Percentiles rank a stretch among this genome's conserved stretches.
Evolutionary conservation across 352 stramenopile species (phyloP).

Genomic region (Globisporangium nodosum): DNA sequence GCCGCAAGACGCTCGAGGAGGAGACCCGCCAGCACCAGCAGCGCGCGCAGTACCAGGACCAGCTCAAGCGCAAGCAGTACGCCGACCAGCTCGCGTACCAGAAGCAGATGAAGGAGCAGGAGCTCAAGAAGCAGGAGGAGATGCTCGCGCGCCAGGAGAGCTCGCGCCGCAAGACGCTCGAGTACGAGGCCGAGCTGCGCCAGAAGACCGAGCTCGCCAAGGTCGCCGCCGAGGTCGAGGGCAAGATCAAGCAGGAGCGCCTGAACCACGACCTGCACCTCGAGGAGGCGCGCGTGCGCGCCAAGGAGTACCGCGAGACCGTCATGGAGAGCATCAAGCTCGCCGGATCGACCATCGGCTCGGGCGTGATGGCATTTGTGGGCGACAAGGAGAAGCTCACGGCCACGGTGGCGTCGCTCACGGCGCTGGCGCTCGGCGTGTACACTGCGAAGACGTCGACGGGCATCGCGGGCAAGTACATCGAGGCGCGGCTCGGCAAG

Average conservation of each 20-base stretch:
- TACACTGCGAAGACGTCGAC: slow-evolving; percentile 95
- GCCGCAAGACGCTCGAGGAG: slow-evolving; percentile 95
- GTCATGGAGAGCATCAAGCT: slow-evolving; percentile 96
- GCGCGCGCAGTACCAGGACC: slow-evolving; percentile 96
- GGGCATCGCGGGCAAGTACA: slow-evolving; percentile 92
- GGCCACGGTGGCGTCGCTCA: slow-evolving; percentile 92
- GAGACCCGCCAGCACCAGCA: slow-evolving; percentile 97
- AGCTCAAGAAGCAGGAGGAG: slow-evolving; percentile 98
- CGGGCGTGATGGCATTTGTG: slow-evolving; percentile 92
- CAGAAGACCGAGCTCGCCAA: slow-evolving; percentile 95
- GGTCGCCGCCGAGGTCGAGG: slow-evolving; percentile 94
- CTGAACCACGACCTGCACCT: slow-evolving; percentile 98
- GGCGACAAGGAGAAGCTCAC: slow-evolving; percentile 95
- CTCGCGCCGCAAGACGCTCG: slow-evolving; percentile 95
- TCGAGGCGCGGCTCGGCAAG: slow-evolving; percentile 95
- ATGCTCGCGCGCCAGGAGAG: slow-evolving; percentile 94
- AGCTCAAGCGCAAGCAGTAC: slow-evolving; percentile 98
- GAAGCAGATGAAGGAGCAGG: slow-evolving; percentile 94
- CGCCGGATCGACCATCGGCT: slow-evolving; percentile 90
- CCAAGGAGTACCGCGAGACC: slow-evolving; percentile 89
- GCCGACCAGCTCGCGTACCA: slow-evolving; percentile 95
- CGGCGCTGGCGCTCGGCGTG: slow-evolving; percentile 92
- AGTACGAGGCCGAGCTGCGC: slow-evolving; percentile 95
- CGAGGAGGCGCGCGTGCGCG: slow-evolving; percentile 92
- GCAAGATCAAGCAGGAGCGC: slow-evolving; percentile 95